Evolutionary conservation across 768 basidiomycete species (phyloP).

Genomic region (Agaricus subrufescens): DNA sequence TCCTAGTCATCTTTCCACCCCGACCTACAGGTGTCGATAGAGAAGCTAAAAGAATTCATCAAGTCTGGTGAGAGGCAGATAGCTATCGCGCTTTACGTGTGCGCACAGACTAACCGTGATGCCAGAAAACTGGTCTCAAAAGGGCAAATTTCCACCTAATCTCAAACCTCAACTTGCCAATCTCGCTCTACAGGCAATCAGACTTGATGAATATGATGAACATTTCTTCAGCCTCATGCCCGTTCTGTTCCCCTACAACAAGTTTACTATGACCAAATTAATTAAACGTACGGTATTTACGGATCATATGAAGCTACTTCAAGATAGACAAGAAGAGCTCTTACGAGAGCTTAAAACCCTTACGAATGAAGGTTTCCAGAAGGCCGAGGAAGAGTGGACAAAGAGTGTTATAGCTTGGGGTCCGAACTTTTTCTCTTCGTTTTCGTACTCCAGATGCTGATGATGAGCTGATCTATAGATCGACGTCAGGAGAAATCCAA

Average conservation of each 20-base stretch:
- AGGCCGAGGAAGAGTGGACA: slow-evolving; percentile 76
- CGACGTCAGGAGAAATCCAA: slow-evolving; percentile 4
- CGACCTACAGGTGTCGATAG: slow-evolving; percentile 57
- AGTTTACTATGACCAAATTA: slow-evolving; percentile 93
- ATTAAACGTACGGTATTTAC: slow-evolving; percentile 85
- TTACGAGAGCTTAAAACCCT: slow-evolving; percentile 57
- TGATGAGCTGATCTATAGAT: not conserved
- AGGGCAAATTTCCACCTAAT: slow-evolving; percentile 84
- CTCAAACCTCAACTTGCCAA: slow-evolving; percentile 71
- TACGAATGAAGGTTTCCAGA: slow-evolving; percentile 61
- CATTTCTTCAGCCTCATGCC: slow-evolving; percentile 91
- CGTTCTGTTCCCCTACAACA: slow-evolving; percentile 87
- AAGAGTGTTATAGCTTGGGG: slow-evolving; percentile 67
- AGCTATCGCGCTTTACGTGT: not conserved
- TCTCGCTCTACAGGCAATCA: slow-evolving; percentile 74
- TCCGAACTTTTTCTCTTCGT: slow-evolving; percentile 22
- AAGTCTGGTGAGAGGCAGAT: slow-evolving; percentile 34
- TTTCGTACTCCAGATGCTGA: slow-evolving; percentile 35
- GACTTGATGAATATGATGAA: slow-evolving; percentile 86
- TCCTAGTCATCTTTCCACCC: slow-evolving; percentile 64
- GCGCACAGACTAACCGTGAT: no score
- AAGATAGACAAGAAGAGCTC: slow-evolving; percentile 63
- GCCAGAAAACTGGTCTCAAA: slow-evolving; percentile 73
- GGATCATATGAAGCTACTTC: slow-evolving; percentile 65
- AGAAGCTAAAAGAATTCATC: slow-evolving; percentile 59